phyloP scores from a whole-genome alignment of 1,284 basidiomycete species.

The Trichosporon sp. region DNA sequence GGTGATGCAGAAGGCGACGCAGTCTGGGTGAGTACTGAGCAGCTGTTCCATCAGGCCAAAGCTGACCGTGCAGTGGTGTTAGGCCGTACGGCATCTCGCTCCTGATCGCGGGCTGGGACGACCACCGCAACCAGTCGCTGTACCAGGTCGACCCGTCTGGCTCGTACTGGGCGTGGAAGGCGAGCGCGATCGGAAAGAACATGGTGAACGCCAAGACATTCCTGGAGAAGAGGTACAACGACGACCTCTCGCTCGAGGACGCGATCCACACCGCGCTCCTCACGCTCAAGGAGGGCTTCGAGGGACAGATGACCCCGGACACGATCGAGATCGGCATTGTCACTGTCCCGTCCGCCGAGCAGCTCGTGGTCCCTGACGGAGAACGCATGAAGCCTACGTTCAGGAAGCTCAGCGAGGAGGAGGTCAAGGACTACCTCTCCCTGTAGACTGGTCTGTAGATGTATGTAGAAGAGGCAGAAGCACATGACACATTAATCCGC shows the following conservation, averaged over 20 bases:
- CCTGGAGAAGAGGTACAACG: constrained; percentile 98
- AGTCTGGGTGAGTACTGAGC: constrained; percentile 72
- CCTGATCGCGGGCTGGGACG: constrained; percentile 93
- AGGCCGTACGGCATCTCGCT: constrained; percentile 96
- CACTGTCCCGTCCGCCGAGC: constrained; percentile 73
- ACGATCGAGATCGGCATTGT: constrained; percentile 98
- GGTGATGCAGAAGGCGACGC: constrained; percentile 98
- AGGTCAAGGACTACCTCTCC: constrained; percentile 82
- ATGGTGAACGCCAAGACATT: constrained; percentile 99
- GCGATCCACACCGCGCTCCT: constrained; percentile 98
- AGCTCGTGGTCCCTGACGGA: constrained; percentile 64
- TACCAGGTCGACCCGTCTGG: constrained; percentile 99
- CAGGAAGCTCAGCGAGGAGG: constrained; percentile 87
- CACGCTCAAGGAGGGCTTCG: constrained; percentile 97
- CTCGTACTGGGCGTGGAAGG: constrained; percentile 99
- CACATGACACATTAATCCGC: not conserved
- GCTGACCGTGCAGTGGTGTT: constrained; percentile 67
- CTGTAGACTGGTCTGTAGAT: constrained; percentile 33
- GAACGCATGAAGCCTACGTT: constrained; percentile 80
- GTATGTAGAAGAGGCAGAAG: constrained; percentile 10
- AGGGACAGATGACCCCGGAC: constrained; percentile 99
- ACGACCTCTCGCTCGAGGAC: constrained; percentile 97
- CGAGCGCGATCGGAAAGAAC: constrained; percentile 98
- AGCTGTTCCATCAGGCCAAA: not conserved
- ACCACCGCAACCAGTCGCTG: constrained; percentile 80